Evolutionary conservation across 2,329 filamentous ascomycete genomes (phyloP).

Genomic region (Epichloe sp.): DNA sequence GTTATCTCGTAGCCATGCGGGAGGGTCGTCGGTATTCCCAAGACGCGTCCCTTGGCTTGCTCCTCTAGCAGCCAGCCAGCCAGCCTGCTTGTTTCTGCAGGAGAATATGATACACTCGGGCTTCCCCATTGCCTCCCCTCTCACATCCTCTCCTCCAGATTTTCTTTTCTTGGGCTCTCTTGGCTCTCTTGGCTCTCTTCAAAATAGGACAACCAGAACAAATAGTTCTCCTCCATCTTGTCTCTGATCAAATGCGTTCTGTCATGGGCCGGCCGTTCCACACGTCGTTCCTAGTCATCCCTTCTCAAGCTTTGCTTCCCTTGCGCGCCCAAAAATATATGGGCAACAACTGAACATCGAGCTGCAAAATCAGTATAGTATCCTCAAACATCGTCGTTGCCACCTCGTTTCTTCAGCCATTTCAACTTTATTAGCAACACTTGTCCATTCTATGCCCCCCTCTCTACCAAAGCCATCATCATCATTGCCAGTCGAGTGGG

Average conservation of each 20-base stretch:
- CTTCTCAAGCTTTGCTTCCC: too few species aligned
- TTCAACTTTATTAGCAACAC: background rate
- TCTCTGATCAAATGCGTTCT: background rate
- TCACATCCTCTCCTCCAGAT: background rate
- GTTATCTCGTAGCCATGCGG: too few species aligned
- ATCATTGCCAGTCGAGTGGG: background rate
- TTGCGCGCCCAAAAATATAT: too few species aligned
- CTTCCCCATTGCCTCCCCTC: background rate
- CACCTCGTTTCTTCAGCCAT: background rate
- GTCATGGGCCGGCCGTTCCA: background rate
- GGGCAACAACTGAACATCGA: background rate
- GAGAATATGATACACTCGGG: conserved; percentile 6
- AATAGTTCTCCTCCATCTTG: background rate
- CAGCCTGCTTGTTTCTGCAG: background rate
- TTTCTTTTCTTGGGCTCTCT: too few species aligned
- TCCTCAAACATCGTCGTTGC: background rate
- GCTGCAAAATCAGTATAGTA: background rate
- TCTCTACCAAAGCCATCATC: background rate
- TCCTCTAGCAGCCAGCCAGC: background rate
- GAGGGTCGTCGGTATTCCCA: too few species aligned
- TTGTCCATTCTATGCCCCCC: background rate
- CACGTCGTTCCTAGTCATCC: background rate
- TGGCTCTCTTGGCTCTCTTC: too few species aligned
- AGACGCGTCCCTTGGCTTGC: conserved; percentile 17
- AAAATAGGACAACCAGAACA: too few species aligned